These are phyloP conservation scores for Colletotrichum nymphaeae DNA, from an alignment of 2,329 filamentous ascomycete genomes.

Conservation along the genomic window DNA sequence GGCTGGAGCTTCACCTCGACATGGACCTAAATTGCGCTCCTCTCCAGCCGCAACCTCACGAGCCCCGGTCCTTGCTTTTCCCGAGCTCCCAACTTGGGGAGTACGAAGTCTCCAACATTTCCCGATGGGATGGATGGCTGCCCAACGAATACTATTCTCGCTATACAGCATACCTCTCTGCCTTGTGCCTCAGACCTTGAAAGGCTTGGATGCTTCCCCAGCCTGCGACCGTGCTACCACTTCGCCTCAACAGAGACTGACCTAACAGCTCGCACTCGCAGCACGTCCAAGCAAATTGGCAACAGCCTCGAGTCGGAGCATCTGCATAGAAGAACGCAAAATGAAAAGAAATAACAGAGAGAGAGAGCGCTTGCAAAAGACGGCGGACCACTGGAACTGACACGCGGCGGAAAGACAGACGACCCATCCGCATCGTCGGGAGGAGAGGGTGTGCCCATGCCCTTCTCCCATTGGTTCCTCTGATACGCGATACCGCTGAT, in stretches of 20 bases:
- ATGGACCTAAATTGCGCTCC: background rate
- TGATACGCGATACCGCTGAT: constrained; percentile 20
- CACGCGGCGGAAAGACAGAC: background rate
- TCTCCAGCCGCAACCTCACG: background rate
- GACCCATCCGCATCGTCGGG: constrained; percentile 11
- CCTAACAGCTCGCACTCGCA: background rate
- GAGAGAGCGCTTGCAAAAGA: background rate
- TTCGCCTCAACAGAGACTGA: background rate
- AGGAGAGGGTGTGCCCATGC: constrained; percentile 15
- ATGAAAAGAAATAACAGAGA: too few relatives aligned
- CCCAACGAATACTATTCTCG: background rate
- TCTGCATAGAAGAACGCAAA: background rate
- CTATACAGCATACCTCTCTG: too few relatives aligned
- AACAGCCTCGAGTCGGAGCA: background rate
- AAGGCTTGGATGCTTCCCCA: background rate
- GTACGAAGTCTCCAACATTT: too few relatives aligned
- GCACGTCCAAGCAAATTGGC: background rate
- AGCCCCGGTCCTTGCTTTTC: background rate
- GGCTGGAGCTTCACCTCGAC: background rate
- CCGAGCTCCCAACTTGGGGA: background rate
- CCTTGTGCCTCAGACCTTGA: background rate
- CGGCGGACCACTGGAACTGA: background rate
- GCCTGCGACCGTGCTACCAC: background rate
- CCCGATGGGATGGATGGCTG: background rate
- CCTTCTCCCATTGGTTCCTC: constrained; percentile 10